Percentiles rank a stretch among this genome's conserved stretches.
These are phyloP conservation scores for Trichoderma lentiforme DNA, from an alignment of 2,329 filamentous ascomycete species.

Conservation along the genomic window DNA sequence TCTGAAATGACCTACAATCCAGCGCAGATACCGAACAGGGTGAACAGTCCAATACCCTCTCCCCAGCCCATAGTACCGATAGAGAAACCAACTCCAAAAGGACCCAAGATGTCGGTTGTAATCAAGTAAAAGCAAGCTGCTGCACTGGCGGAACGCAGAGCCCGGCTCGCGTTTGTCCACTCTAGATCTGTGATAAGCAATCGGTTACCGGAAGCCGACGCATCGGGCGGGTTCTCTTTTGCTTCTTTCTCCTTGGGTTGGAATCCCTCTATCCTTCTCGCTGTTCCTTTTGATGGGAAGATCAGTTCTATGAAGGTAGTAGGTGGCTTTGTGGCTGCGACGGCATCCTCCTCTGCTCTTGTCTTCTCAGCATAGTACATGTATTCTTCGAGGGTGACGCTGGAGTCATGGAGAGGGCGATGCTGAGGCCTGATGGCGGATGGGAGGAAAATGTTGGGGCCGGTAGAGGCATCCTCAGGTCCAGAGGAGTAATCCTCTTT, in stretches of 20 bases:
- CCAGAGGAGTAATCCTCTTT: constrained; percentile 11
- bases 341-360: constrained; percentile 23
- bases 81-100: constrained; percentile 18
- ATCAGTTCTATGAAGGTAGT: background rate
- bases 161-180: constrained; percentile 41
- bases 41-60: constrained; percentile 45
- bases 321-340: constrained; percentile 4
- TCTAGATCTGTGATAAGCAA: constrained; percentile 34
- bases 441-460: background rate
- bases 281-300: constrained; percentile 6
- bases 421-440: constrained; percentile 11
- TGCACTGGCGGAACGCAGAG: constrained; percentile 16
- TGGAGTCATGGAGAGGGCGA: constrained; percentile 23
- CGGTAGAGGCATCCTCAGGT: background rate
- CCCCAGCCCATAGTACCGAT: constrained; percentile 23
- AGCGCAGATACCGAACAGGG: constrained; percentile 39
- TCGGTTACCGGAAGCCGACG: background rate
- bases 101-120: constrained; percentile 20
- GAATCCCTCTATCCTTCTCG: constrained; percentile 14
- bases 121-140: constrained; percentile 21
- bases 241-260: background rate
- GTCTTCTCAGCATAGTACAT: constrained; percentile 28
- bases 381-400: constrained; percentile 28
- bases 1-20: constrained; percentile 12
- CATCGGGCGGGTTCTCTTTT: background rate